phyloP scores from a whole-genome alignment of 768 basidiomycete species.

The Chalciporus piperatus region DNA sequence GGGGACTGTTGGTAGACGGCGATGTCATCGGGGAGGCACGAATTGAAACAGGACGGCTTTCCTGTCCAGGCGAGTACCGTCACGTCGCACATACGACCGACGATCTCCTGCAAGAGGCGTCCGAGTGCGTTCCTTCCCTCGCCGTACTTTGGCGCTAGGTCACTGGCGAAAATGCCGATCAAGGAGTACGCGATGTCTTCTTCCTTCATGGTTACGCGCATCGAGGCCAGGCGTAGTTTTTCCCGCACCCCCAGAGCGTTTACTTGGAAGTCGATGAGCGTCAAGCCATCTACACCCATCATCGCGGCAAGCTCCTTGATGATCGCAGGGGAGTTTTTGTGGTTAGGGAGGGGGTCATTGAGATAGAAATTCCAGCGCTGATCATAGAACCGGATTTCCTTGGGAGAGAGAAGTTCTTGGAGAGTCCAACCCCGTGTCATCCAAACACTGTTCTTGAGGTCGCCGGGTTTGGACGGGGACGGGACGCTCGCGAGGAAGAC shows the following conservation, averaged over 20 bases:
- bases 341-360: background rate
- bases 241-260: background rate
- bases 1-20: background rate
- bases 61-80: background rate
- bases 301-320: no score
- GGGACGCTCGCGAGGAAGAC: background rate
- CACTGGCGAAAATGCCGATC: background rate
- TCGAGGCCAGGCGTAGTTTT: background rate
- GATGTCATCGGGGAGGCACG: background rate
- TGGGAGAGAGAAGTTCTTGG: background rate
- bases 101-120: background rate
- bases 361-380: background rate
- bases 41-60: background rate
- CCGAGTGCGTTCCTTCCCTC: background rate
- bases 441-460: background rate
- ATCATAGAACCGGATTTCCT: background rate
- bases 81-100: background rate
- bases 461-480: background rate
- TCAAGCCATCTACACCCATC: no score
- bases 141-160: background rate
- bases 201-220: background rate
- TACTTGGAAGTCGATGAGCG: no score
- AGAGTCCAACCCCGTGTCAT: no score
- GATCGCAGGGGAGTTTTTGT: background rate
- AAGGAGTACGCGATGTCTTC: background rate